Evolutionary conservation across 2,329 filamentous ascomycete genomes (phyloP).

Genomic region (Penicillium sp.): DNA sequence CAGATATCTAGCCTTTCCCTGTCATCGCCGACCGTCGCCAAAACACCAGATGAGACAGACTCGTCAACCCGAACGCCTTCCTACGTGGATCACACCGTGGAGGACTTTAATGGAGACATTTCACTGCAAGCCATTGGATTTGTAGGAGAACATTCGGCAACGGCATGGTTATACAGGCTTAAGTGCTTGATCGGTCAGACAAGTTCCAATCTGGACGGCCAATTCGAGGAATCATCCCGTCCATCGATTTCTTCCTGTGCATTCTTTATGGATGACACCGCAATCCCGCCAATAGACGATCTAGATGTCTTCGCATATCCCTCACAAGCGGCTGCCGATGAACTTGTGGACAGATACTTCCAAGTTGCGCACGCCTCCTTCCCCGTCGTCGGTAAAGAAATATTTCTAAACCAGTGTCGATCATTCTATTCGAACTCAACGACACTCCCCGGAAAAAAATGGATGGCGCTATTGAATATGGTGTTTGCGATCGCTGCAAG

Average conservation of each 20-base stretch:
- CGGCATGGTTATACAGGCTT: constrained; percentile 46
- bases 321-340: constrained; percentile 36
- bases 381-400: constrained; percentile 42
- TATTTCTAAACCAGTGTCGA: constrained; percentile 42
- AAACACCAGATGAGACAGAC: background rate
- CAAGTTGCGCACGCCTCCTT: constrained; percentile 43
- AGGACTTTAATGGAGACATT: constrained; percentile 45
- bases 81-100: constrained; percentile 42
- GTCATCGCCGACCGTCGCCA: background rate
- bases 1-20: constrained; percentile 3
- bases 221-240: constrained; percentile 29
- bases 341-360: constrained; percentile 45
- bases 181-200: constrained; percentile 36
- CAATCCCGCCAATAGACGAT: constrained; percentile 34
- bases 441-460: constrained; percentile 38
- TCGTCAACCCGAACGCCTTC: constrained; percentile 29
- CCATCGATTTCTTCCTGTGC: constrained; percentile 21
- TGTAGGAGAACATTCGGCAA: constrained; percentile 47
- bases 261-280: constrained; percentile 43
- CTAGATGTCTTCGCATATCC: constrained; percentile 41
- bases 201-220: constrained; percentile 17
- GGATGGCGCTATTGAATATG: constrained; percentile 46
- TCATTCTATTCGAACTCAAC: constrained; percentile 36
- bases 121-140: constrained; percentile 42
- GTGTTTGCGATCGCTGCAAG: constrained; percentile 47